Evolutionary conservation across 805 yeast genomes (phyloP), one percentile per base, ranked within the genome.

Genomic region (Lachancea dasiensis): DNA sequence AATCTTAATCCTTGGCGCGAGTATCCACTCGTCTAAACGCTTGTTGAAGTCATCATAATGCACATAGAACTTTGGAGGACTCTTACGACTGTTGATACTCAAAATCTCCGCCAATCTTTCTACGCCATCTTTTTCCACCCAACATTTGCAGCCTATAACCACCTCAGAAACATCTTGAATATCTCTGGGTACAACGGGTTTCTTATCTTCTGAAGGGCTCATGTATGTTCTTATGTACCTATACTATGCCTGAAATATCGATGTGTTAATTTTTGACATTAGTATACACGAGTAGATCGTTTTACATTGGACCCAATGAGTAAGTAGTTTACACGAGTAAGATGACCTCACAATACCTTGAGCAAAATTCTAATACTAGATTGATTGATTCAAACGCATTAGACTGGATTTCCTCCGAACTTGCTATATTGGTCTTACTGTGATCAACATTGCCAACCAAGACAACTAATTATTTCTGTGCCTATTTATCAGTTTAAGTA

Each of bases 21-120:
- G 68, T 5, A 92, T 76, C 97, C 97, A 90, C 60, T 92, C 98
- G 65, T 92, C 99, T 49, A 92, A 71, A 60, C 99, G 82, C 61
- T 92, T 92, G 67, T 92, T 92, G 68, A 81, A 92, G 49, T 89
- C 95, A 37, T 79, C 86, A 64, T 87, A 92, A 61, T 92, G 99
- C 21, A 92, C 95, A 58, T 92, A 92, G 60, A 81, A 89, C 47
- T 77, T 84, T 22, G 78, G 76, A 44, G 82, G 75, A 10, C 89
- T 86, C 56, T 86, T 81, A 52, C 84, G 78, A 31, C 73, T 62
- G 45, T 84, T 86, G 34, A 77, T 72, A 14, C 89, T 86, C 31
- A 92, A 65, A 29, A 92, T 77, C 57, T 92, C 98, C 2, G 97
- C 97, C 23, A 78, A 58, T 44, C 96, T 69, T 44, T 70, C 73